Conservation (phyloP, 2,329 filamentous ascomycete species). For the Penicillium olsonii region DNA sequence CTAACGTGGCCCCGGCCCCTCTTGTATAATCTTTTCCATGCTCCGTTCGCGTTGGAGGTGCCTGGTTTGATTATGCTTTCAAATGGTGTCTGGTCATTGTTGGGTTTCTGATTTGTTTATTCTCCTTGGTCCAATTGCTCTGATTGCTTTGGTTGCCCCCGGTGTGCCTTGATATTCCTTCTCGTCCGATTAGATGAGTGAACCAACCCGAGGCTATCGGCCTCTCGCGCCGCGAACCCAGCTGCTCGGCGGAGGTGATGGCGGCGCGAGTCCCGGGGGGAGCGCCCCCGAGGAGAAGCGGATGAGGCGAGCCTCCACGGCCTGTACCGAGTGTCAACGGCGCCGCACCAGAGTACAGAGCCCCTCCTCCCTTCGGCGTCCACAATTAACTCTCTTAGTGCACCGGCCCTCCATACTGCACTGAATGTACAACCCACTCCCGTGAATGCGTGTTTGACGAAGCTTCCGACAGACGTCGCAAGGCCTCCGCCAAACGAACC, state of each 20-base stretch:
- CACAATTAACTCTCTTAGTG: slow-evolving; percentile 25
- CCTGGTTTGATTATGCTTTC: slow-evolving; percentile 10
- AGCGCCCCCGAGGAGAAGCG: slow-evolving; percentile 31
- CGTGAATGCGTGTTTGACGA: slow-evolving; percentile 39
- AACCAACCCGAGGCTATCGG: slow-evolving; percentile 29
- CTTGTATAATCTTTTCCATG: slow-evolving; percentile 5
- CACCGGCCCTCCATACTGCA: slow-evolving; percentile 31
- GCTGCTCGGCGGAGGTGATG: slow-evolving; percentile 12
- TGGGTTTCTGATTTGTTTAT: slow-evolving; percentile 2
- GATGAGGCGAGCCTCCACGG: slow-evolving; percentile 39
- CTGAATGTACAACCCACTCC: slow-evolving; percentile 35
- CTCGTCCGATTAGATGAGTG: slow-evolving; percentile 21
- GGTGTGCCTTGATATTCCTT: background rate
- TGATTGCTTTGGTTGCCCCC: too few species aligned
- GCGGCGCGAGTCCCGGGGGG: slow-evolving; percentile 16
- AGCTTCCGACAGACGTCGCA: slow-evolving; percentile 39
- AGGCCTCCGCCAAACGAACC: slow-evolving; percentile 30
- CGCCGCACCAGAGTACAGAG: slow-evolving; percentile 39
- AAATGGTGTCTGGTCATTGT: slow-evolving; percentile 3
- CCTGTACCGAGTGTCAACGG: slow-evolving; percentile 40
- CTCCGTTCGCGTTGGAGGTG: background rate
- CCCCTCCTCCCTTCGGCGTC: background rate
- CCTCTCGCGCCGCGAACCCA: slow-evolving; percentile 34
- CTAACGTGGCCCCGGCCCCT: slow-evolving; percentile 4
- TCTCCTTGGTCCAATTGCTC: too few species aligned